Evolutionary conservation across 495 filamentous ascomycete genomes (phyloP).

Genomic region (Lindgomyces ingoldianus): DNA sequence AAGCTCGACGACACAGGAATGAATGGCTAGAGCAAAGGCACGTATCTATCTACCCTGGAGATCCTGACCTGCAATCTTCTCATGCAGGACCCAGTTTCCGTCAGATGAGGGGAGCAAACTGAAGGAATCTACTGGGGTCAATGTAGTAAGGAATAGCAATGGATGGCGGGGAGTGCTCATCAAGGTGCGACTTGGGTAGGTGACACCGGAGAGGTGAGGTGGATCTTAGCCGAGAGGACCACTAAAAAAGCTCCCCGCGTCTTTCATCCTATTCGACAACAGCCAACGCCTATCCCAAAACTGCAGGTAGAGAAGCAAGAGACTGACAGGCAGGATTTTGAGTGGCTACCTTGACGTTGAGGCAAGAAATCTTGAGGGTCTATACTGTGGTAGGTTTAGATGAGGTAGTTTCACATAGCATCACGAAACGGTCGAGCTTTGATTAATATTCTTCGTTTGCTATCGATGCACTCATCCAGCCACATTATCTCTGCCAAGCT

Average conservation of each 20-base stretch:
- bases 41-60: too few relatives aligned
- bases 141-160: not conserved
- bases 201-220: not conserved
- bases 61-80: too few relatives aligned
- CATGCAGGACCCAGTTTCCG: not conserved
- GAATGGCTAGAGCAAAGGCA: not conserved
- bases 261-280: not conserved
- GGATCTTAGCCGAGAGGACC: not conserved
- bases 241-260: not conserved
- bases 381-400: not conserved
- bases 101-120: not conserved
- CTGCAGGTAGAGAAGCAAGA: not conserved
- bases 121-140: not conserved
- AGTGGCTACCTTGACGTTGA: too few relatives aligned
- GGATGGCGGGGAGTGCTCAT: not conserved
- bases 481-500: not conserved
- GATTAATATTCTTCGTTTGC: constrained; percentile 6
- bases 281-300: not conserved
- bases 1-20: not conserved
- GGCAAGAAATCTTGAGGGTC: not conserved
- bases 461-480: not conserved
- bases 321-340: too few relatives aligned
- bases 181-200: not conserved
- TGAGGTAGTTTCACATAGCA: not conserved
- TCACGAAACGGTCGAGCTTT: not conserved